These are phyloP conservation scores for Phyllachora maydis DNA, from an alignment of 2,329 filamentous ascomycete species.

Conservation along the genomic window DNA sequence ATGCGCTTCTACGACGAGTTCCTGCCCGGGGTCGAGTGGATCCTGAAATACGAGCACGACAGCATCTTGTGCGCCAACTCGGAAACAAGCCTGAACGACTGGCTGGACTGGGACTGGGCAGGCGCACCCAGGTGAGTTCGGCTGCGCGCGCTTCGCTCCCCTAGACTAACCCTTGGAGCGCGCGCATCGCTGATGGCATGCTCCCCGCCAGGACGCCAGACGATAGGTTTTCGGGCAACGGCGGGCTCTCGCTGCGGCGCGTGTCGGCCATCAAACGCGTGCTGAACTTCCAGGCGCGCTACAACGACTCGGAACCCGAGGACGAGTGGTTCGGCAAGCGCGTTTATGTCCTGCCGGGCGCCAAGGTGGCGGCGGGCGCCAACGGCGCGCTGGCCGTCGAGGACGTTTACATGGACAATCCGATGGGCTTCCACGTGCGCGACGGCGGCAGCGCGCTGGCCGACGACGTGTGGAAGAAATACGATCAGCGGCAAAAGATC, in stretches of 20 bases:
- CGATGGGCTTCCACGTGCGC: slow-evolving; percentile 32
- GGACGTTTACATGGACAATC: slow-evolving; percentile 22
- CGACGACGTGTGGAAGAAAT: slow-evolving; percentile 24
- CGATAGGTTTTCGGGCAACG: slow-evolving; percentile 28
- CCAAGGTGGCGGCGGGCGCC: slow-evolving; percentile 20
- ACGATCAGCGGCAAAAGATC: slow-evolving; percentile 19
- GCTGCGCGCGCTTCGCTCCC: background rate
- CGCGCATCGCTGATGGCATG: background rate
- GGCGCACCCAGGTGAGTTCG: slow-evolving; percentile 24
- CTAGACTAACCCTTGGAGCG: background rate
- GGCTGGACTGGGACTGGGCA: slow-evolving; percentile 32
- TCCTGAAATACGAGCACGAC: slow-evolving; percentile 32
- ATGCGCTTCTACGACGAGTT: slow-evolving; percentile 29
- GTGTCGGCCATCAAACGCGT: slow-evolving; percentile 26
- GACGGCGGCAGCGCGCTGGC: slow-evolving; percentile 19
- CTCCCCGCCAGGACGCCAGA: slow-evolving; percentile 10
- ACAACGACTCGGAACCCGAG: slow-evolving; percentile 27
- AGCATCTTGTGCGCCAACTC: slow-evolving; percentile 34
- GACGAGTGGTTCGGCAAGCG: slow-evolving; percentile 33
- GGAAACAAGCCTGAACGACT: slow-evolving; percentile 26
- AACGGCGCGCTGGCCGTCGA: slow-evolving; percentile 26
- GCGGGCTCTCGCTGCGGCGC: slow-evolving; percentile 30
- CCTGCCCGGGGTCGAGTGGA: slow-evolving; percentile 26
- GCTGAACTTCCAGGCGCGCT: slow-evolving; percentile 25
- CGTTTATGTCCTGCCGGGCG: slow-evolving; percentile 22